Evolutionary conservation across 2,329 filamentous ascomycete genomes (phyloP).

Genomic region (Phoma sp.): DNA sequence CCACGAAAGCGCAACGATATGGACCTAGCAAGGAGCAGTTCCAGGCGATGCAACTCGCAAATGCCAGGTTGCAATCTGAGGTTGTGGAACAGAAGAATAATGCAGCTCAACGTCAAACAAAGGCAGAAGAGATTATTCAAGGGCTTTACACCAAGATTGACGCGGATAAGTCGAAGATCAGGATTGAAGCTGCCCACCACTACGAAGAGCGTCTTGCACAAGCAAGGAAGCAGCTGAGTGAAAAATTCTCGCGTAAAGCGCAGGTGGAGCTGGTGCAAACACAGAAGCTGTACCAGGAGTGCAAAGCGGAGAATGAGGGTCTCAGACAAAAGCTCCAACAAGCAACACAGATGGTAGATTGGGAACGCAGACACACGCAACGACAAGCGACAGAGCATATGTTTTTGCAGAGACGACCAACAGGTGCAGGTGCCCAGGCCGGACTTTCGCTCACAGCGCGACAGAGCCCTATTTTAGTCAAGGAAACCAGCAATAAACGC

Average conservation of each 20-base stretch:
- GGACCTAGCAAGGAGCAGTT: neutral
- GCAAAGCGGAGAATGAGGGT: neutral
- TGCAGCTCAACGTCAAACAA: neutral
- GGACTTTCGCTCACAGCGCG: neutral
- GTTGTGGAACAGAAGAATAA: neutral
- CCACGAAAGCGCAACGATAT: neutral
- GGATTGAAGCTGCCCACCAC: neutral
- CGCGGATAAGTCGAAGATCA: neutral
- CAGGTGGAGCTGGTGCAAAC: neutral
- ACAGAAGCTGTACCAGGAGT: neutral
- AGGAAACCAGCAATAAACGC: neutral
- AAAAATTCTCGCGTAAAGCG: neutral
- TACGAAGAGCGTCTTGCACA: neutral
- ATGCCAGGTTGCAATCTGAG: neutral
- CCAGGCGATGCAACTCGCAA: neutral
- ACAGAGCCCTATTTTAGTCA: neutral
- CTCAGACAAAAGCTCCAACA: constrained; percentile 3
- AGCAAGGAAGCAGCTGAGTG: neutral
- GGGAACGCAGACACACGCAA: neutral
- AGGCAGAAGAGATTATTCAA: neutral
- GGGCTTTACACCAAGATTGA: neutral
- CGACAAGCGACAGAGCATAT: neutral
- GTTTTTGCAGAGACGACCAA: neutral
- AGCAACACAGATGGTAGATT: neutral
- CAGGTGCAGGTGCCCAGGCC: neutral